Evolutionary conservation across 2,329 filamentous ascomycete species (phyloP), one percentile per base, ranked within the genome.

Genomic region (Leptographium radiaticola): DNA sequence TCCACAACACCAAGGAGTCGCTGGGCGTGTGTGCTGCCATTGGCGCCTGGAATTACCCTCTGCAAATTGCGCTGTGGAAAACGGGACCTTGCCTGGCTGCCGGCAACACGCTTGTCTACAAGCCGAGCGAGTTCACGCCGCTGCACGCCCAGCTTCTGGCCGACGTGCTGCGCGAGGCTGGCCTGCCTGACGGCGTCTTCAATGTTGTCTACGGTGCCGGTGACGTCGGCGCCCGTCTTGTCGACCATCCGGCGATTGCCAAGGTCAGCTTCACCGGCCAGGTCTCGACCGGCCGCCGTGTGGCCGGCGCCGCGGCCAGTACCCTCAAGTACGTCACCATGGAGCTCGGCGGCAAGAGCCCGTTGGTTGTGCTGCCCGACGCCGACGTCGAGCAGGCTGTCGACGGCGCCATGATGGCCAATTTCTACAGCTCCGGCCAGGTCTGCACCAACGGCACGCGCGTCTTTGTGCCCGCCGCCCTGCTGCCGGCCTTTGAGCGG

Each of bases 401-500:
- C 38, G 84, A 95, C 63, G 86, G 87, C 34, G 89, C 88, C 58
- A 90, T 95, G 85, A 88, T 94, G 75, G 89, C 89, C 62, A 95
- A 95, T 68, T 95, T 95, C 71, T 95, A 87, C 75, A 89, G 85
- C 60, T 87, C 86, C 0, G 89, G 89, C 34, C 89, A 95, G 68
- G 89, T 95, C 51, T 95, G 89, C 76, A 95, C 89, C 51, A 95
- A 95, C 66, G 89, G 89, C 50, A 95, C 89, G 1, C 77, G 89
- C 12, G 89, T 95, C 38, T 95, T 95, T 65, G 77, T 95, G 3
- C 88, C 86, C 0, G 70, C 75, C 38, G 65, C 69, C 40, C 75
- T 89, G 66, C 82, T 89, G 64, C 55, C 70, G 15, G 73, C 71
- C 0, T 60, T 60, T 25, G 59, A 60, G 49, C 18, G 25, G 9